Percentiles rank a stretch among this genome's conserved stretches.
Conservation (phyloP, 2,329 filamentous ascomycete species). For the Phoma sp. region DNA sequence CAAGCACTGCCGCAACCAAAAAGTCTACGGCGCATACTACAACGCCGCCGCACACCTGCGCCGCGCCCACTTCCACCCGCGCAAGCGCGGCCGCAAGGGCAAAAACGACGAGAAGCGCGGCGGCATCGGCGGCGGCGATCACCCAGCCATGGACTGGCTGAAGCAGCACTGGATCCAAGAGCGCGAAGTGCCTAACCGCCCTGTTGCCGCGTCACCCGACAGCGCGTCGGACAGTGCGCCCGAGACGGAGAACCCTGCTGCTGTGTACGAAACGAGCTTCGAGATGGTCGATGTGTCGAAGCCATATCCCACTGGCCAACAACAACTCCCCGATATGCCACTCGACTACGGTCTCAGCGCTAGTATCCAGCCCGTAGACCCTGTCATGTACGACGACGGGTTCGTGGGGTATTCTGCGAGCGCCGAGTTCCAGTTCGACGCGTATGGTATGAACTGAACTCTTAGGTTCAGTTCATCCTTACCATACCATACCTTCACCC, state of each 20-base stretch:
- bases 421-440: constrained; percentile 39
- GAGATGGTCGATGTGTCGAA: constrained; percentile 2
- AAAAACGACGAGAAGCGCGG: constrained; percentile 67
- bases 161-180: constrained; percentile 67
- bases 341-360: constrained; percentile 21
- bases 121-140: constrained; percentile 68
- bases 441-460: constrained; percentile 12
- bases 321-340: constrained; percentile 9
- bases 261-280: background rate
- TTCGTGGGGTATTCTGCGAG: constrained; percentile 29
- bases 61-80: constrained; percentile 83
- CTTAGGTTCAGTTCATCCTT: constrained; percentile 32
- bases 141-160: constrained; percentile 66
- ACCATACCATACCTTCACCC: no score
- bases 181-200: constrained; percentile 55
- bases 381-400: constrained; percentile 25
- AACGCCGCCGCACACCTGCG: constrained; percentile 92
- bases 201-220: constrained; percentile 25
- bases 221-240: constrained; percentile 32
- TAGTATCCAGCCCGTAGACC: constrained; percentile 30
- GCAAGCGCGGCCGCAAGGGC: constrained; percentile 63
- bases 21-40: constrained; percentile 90
- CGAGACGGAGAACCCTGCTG: background rate
- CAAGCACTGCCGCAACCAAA: constrained; percentile 79
- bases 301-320: constrained; percentile 8